Percentiles rank a stretch among this genome's conserved stretches.
Evolutionary conservation across 129 eudicot species (phyloP).

Genomic region (Artemisia argyi): DNA sequence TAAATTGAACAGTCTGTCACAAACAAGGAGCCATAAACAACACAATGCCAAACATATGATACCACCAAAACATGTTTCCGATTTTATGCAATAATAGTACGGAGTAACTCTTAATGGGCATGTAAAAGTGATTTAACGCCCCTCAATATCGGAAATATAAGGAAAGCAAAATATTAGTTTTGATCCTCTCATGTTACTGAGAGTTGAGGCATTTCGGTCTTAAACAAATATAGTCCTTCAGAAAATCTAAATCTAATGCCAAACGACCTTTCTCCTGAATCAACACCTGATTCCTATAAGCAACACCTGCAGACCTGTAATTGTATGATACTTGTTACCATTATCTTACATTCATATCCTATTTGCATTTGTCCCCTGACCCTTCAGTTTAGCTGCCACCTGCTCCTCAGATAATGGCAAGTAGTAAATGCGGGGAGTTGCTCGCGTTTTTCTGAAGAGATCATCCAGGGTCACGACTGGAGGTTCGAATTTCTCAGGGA

Average conservation of each 20-base stretch:
- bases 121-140: not conserved
- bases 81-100: no score
- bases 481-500: conserved; percentile 40
- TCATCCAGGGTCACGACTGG: conserved; percentile 67
- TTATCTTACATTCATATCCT: conserved; percentile 40
- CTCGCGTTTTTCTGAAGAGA: conserved; percentile 63
- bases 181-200: not conserved
- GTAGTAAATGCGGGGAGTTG: conserved; percentile 69
- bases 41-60: no score
- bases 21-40: no score
- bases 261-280: conserved; percentile 37
- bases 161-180: conserved; percentile 1
- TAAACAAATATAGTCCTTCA: conserved; percentile 24
- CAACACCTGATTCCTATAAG: conserved; percentile 37
- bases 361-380: conserved; percentile 48
- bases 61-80: no score
- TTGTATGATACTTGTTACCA: conserved; percentile 58
- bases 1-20: no score
- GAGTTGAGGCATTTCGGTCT: conserved; percentile 24
- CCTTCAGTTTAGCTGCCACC: conserved; percentile 48
- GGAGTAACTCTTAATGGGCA: no score
- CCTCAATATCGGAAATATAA: conserved; percentile 10
- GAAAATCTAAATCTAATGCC: conserved; percentile 33
- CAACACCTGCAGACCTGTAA: conserved; percentile 68
- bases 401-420: conserved; percentile 60